These are phyloP conservation scores for Blastocystis sp. DNA, from an alignment of 352 stramenopile species.

Conservation along the genomic window DNA sequence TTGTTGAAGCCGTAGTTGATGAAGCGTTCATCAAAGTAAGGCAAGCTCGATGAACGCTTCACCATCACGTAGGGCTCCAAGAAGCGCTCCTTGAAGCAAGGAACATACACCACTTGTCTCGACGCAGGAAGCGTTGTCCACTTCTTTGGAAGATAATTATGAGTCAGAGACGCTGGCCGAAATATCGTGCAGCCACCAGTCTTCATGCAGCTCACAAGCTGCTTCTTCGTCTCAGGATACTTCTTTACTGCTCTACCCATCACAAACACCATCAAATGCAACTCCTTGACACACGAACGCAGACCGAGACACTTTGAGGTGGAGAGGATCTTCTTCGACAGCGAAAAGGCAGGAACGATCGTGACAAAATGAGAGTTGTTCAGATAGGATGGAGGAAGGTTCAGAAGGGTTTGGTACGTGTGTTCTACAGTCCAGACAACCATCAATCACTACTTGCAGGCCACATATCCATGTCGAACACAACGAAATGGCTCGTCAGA, in stretches of 20 bases:
- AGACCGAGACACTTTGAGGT: not conserved
- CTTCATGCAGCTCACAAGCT: not conserved
- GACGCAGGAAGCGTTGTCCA: not conserved
- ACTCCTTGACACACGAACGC: not conserved
- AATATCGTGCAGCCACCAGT: not conserved
- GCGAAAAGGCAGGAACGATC: conserved; percentile 48
- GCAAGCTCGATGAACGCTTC: not conserved
- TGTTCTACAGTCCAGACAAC: not conserved
- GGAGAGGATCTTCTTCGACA: not conserved
- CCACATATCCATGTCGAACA: conserved; percentile 62
- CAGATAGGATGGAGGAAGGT: not conserved
- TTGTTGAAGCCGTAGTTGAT: conserved; percentile 62
- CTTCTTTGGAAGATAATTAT: conserved; percentile 36
- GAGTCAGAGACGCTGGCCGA: not conserved
- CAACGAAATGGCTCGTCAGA: conserved; percentile 54
- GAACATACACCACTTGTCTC: not conserved
- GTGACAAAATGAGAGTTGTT: conserved; percentile 5
- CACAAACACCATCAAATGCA: not conserved
- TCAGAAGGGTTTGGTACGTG: not conserved
- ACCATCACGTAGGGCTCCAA: conserved; percentile 57
- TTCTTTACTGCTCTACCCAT: not conserved
- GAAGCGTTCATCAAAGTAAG: conserved; percentile 42
- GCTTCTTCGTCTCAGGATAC: not conserved
- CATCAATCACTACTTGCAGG: not conserved
- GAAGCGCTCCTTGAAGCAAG: conserved; percentile 40